Base-by-base conservation (phyloP, 2,329 filamentous ascomycete species). In the Didymosphaeria variabile region DNA sequence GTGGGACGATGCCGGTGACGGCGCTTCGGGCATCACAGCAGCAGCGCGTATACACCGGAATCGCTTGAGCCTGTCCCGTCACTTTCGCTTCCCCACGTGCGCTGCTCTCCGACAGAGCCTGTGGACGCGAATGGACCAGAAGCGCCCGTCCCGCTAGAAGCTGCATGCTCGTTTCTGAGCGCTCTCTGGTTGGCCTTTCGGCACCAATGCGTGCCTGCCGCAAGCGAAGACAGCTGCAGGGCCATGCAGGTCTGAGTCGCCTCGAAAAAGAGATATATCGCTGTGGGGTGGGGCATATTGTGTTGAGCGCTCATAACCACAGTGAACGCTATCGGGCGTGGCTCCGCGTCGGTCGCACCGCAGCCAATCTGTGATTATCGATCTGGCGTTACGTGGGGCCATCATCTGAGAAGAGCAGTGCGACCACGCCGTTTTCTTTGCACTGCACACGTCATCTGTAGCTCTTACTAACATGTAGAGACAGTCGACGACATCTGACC, bases 181-280 rank as follows among this genome's bases (percentile, higher is more conserved):
- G 15, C 59, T 46, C 47, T 53, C 15, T 57, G 61, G 60, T 49
- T 60, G 50, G 57, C 46, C 45, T 51, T 44, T 40, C 45, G 58
- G 52, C 51, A 55, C 50, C 54, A 55, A 66, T 62, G 31, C 32
- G 42, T 58, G 52, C 69, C 60, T 64, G 32, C 64, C 63, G 62
- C 65, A 57, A 67, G 67, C 63, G 50, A 61, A 65, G 64, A 68
- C 63, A 66, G 46, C 53, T 68, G 67, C 62, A 61, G 60, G 50
- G 47, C 53, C 47, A 17, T 26, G 47, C 36, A 52, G 23, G 29
- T 47, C 58, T 38, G 40, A 42, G 57, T 49, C 23, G 46, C 57
- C 49, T 45, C 60, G 60, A 56, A 57, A 59, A 65, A 52, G 58
- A 58, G 59, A 64, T 51, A 31, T 57, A 45, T 63, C 61, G 50